Evolutionary conservation across 176 grass and related monocot species (phyloP).

Genomic region (Puya raimondii): DNA sequence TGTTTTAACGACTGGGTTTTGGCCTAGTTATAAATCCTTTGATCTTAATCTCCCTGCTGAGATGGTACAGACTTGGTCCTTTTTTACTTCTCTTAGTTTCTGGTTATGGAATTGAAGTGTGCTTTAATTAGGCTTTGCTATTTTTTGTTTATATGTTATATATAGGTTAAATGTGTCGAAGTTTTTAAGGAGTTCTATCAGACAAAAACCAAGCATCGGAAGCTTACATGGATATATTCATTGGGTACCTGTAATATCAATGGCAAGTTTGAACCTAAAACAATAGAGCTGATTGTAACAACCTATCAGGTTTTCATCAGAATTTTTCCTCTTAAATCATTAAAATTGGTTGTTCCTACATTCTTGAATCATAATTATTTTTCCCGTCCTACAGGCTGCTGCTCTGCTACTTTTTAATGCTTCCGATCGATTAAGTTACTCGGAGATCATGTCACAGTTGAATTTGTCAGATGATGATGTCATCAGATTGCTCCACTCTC

Average conservation of each 20-base stretch:
- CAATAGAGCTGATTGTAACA: slow-evolving; percentile 79
- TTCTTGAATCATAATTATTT: not conserved
- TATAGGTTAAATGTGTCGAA: slow-evolving; percentile 90
- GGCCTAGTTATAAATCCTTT: slow-evolving; percentile 96
- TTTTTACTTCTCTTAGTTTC: not conserved
- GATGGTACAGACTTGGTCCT: slow-evolving; percentile 51
- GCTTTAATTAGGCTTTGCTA: not conserved
- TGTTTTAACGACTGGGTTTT: slow-evolving; percentile 94
- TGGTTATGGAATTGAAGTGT: not conserved
- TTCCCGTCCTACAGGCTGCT: slow-evolving; percentile 48
- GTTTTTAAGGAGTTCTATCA: slow-evolving; percentile 88
- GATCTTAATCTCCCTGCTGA: slow-evolving; percentile 96
- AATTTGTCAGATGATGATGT: slow-evolving; percentile 97
- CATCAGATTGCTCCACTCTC: slow-evolving; percentile 90
- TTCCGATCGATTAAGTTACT: slow-evolving; percentile 66
- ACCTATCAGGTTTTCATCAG: slow-evolving; percentile 61
- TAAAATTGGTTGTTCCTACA: not conserved
- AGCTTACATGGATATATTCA: slow-evolving; percentile 99
- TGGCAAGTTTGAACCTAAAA: slow-evolving; percentile 67
- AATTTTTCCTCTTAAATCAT: not conserved
- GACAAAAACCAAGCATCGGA: slow-evolving; percentile 88
- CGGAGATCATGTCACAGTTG: slow-evolving; percentile 83
- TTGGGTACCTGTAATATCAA: slow-evolving; percentile 87
- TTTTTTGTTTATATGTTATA: slow-evolving; percentile 5
- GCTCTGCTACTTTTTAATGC: slow-evolving; percentile 81